phyloP scores from a whole-genome alignment of 345 rosid genomes.

The Schrenkiella parvula region DNA sequence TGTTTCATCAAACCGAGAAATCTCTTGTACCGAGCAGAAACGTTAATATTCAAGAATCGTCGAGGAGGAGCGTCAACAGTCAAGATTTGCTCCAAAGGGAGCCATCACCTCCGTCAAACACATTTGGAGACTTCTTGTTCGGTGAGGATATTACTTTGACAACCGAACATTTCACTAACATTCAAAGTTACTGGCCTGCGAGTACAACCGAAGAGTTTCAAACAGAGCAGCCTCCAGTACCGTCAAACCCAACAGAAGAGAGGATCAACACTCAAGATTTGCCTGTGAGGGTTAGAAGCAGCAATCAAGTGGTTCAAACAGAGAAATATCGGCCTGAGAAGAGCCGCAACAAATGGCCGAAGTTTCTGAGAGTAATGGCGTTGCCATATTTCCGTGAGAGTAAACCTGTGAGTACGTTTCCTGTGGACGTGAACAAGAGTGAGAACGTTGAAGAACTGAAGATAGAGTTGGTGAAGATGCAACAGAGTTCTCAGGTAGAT shows the following conservation, averaged over 20 bases:
- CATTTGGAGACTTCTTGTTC: neutral
- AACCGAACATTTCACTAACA: slow-evolving; percentile 16
- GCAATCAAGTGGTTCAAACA: neutral
- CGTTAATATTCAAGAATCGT: neutral
- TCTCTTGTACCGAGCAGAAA: neutral
- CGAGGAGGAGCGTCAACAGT: neutral
- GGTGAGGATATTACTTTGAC: neutral
- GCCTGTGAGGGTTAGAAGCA: neutral
- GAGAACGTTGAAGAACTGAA: slow-evolving; percentile 62
- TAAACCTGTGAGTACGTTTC: slow-evolving; percentile 34
- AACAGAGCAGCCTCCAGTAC: neutral
- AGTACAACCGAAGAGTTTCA: neutral
- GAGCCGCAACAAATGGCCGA: neutral
- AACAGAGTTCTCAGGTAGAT: slow-evolving; percentile 31
- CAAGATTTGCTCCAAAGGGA: slow-evolving; percentile 6
- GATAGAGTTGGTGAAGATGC: slow-evolving; percentile 54
- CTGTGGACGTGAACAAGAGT: slow-evolving; percentile 43
- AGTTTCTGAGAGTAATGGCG: slow-evolving; percentile 54
- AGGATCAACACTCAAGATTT: neutral
- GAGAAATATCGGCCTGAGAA: slow-evolving; percentile 6
- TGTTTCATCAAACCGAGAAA: neutral
- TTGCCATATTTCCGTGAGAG: slow-evolving; percentile 37
- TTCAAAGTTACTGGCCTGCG: neutral
- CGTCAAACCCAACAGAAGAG: neutral
- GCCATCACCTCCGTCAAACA: no score